phyloP scores from a whole-genome alignment of 2,329 filamentous ascomycete species.

The Cladosporium velox region DNA sequence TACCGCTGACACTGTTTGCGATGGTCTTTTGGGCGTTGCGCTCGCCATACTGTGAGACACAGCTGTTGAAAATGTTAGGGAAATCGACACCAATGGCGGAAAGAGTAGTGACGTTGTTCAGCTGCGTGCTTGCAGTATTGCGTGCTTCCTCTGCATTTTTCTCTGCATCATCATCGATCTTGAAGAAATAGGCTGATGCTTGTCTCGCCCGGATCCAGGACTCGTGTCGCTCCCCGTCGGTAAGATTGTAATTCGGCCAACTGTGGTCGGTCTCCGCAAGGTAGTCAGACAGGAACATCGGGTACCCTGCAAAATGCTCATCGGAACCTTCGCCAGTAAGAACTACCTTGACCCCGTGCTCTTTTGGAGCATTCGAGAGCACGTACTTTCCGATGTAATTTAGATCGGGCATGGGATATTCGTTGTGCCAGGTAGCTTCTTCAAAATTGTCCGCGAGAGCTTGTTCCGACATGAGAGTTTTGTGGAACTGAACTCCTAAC shows the following conservation, averaged over 20 bases:
- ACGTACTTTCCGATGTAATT: constrained; percentile 19
- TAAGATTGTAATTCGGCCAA: constrained; percentile 3
- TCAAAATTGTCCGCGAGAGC: constrained; percentile 17
- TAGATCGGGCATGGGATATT: constrained; percentile 15
- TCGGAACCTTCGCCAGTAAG: constrained; percentile 20
- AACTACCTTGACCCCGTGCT: constrained; percentile 18
- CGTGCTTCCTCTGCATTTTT: not conserved
- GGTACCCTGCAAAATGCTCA: constrained; percentile 19
- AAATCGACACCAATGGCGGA: constrained; percentile 7
- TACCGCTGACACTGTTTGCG: constrained; percentile 6
- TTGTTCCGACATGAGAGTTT: constrained; percentile 1
- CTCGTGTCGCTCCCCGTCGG: constrained; percentile 1
- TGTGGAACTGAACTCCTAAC: constrained; percentile 10
- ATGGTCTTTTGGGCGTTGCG: constrained; percentile 12
- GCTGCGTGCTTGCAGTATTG: not conserved
- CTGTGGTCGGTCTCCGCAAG: constrained; percentile 12
- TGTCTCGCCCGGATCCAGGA: not conserved
- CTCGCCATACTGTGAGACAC: constrained; percentile 8
- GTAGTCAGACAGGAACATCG: constrained; percentile 14
- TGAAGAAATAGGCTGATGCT: not conserved
- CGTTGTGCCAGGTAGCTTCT: constrained; percentile 17
- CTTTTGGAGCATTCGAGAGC: constrained; percentile 15
- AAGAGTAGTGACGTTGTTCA: constrained; percentile 15
- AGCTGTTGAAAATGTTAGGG: not conserved
- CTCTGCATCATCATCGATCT: not conserved